Evolutionary conservation across 2,329 filamentous ascomycete genomes (phyloP), one percentile per base, ranked within the genome.

Genomic region (Stemphylium vesicarium): DNA sequence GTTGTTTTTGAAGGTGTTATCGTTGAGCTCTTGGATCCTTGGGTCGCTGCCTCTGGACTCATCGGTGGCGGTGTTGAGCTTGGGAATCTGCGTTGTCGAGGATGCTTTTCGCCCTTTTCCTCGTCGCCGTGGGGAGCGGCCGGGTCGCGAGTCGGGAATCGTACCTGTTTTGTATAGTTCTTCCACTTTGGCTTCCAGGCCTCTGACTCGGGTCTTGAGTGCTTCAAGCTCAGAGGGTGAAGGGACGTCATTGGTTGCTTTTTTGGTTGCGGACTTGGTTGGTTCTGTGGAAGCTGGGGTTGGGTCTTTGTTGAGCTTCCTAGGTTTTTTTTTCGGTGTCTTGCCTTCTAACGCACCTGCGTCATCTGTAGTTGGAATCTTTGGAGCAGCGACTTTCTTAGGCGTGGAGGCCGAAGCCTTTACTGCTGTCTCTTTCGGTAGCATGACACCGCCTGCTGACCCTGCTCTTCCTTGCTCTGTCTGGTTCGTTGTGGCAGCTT

Each of bases 161-260:
- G 45, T 36, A 20, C 40, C 45, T 22, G 50, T n/a, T 49, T 60
- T 65, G 48, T 74, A 75, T 1, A 75, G 62, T 12, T 73, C 67
- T 48, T 75, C 73, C 5, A 75, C 72, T 45, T 74, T 74, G 8
- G 72, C 67, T 57, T 75, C 73, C 11, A 75, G 63, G 15, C 69
- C 71, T 26, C 68, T 60, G 10, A 75, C 70, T 22, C 73, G 69
- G 1, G 65, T 67, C 35, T 75, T 75, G 1, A 75, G 61, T 2
- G 72, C 72, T 60, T 75, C 71, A 13, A 75, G 63, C 37, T 75
- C 73, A 29, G 53, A 52, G 16, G 53, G 43, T 3, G 64, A 61
- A 24, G 66, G 56, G 4, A 56, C 42, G 20, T 62, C 53, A 4
- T 56, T 15, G 16, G 49, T 0, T 9, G 32, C 2, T 22, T 49